phyloP scores from a whole-genome alignment of 805 yeast genomes.

The Candida berthetii region DNA sequence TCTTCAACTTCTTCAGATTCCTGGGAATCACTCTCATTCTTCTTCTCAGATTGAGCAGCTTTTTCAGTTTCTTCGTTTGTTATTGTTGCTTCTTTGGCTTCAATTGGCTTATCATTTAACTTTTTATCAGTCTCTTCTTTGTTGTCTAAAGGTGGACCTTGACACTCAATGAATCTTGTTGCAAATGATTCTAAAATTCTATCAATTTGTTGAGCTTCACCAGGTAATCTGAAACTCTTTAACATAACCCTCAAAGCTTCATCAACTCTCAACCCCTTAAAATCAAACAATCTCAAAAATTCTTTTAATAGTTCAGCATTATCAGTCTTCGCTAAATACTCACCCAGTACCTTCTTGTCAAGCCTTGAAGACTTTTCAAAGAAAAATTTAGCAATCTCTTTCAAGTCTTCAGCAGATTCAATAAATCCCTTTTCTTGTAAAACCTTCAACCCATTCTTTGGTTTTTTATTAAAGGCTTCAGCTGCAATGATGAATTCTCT shows the following conservation, averaged over 20 bases:
- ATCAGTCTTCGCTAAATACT: conserved; percentile 70
- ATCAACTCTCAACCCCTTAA: conserved; percentile 76
- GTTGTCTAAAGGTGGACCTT: conserved; percentile 14
- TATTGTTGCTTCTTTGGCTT: conserved; percentile 1
- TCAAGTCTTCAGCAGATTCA: conserved; percentile 37
- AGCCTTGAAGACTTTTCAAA: conserved; percentile 74
- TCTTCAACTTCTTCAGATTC: conserved; percentile 14
- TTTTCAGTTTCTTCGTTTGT: neutral
- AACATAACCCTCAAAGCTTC: conserved; percentile 83
- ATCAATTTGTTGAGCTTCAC: conserved; percentile 96
- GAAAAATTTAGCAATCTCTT: conserved; percentile 70
- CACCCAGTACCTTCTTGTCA: conserved; percentile 86
- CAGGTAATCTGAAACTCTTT: conserved; percentile 86
- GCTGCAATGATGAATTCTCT: conserved; percentile 75
- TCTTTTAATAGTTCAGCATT: conserved; percentile 52
- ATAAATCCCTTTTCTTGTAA: conserved; percentile 66
- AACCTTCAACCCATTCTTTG: conserved; percentile 65
- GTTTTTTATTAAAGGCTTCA: conserved; percentile 68
- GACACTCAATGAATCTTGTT: conserved; percentile 67
- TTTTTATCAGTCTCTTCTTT: neutral
- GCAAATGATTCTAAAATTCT: conserved; percentile 85
- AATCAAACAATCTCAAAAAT: conserved; percentile 71
- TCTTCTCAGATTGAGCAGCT: conserved; percentile 1
- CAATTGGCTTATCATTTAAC: too few species aligned
- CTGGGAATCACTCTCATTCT: conserved; percentile 11